These are phyloP conservation scores for Lupinus albus DNA, from an alignment of 306 rosid genomes.

Conservation along the genomic window DNA sequence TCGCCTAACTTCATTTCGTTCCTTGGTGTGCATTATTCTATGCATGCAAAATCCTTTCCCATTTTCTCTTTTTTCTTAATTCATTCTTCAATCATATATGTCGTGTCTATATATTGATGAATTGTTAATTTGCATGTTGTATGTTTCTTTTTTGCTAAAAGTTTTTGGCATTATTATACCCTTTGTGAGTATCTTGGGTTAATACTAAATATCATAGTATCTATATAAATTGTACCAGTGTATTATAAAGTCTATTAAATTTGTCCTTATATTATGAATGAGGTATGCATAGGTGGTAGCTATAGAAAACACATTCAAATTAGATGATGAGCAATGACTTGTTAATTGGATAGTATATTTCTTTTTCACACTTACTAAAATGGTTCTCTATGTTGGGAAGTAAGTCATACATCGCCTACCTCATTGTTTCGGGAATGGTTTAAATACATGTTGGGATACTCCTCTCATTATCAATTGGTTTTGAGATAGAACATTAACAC, in stretches of 20 bases:
- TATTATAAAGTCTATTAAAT: conserved; percentile 7
- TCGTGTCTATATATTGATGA: background rate
- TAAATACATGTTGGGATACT: no score
- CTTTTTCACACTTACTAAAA: conserved; percentile 76
- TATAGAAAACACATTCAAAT: conserved; percentile 68
- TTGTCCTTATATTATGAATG: background rate
- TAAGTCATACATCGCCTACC: no score
- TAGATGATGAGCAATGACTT: conserved; percentile 90
- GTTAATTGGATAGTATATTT: conserved; percentile 94
- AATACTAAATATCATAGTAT: background rate
- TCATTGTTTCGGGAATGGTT: no score
- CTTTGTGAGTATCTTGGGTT: conserved; percentile 65
- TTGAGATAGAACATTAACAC: no score
- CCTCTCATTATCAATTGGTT: no score
- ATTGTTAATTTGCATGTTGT: background rate
- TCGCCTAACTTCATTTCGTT: conserved; percentile 62
- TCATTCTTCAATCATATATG: background rate
- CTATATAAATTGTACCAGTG: background rate
- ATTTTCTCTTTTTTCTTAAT: background rate
- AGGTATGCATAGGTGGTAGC: conserved; percentile 94
- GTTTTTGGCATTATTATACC: conserved; percentile 65
- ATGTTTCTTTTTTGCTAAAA: conserved; percentile 55
- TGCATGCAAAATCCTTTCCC: background rate
- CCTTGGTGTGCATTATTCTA: conserved; percentile 59
- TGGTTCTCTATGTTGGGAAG: conserved; percentile 64